These are phyloP conservation scores for Uronychia setigera DNA, from an alignment of 73 alveolate genomes.

Conservation along the genomic window DNA sequence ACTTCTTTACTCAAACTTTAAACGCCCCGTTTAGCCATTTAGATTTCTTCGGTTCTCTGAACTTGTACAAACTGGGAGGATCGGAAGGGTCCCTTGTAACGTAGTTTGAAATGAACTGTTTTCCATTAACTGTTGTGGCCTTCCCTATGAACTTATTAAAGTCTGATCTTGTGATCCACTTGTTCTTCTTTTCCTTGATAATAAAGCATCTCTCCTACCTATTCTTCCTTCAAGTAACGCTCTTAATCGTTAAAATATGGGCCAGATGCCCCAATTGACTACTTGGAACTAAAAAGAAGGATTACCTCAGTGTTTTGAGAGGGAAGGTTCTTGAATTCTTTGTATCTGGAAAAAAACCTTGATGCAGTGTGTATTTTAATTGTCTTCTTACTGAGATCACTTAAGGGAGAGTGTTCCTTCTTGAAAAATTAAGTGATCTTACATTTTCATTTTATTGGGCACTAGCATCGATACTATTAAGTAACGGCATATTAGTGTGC, in stretches of 20 bases:
- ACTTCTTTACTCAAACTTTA: slow-evolving; percentile 24
- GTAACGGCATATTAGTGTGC: background rate
- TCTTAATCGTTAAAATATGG: slow-evolving; percentile 28
- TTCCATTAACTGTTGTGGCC: slow-evolving; percentile 13
- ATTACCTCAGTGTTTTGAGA: slow-evolving; percentile 13
- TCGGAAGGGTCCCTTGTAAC: slow-evolving; percentile 72
- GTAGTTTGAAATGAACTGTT: slow-evolving; percentile 73
- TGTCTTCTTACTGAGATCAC: background rate
- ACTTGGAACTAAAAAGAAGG: slow-evolving; percentile 6
- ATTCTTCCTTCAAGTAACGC: slow-evolving; percentile 54
- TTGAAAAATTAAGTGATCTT: background rate
- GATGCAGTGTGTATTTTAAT: background rate
- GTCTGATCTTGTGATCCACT: slow-evolving; percentile 18
- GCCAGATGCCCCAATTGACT: slow-evolving; percentile 2
- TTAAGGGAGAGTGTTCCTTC: background rate
- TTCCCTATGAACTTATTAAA: slow-evolving; percentile 55
- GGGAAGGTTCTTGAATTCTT: slow-evolving; percentile 11
- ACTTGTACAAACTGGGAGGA: slow-evolving; percentile 77
- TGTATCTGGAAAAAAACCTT: slow-evolving; percentile 4
- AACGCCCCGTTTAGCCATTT: slow-evolving; percentile 68
- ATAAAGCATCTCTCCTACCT: slow-evolving; percentile 53
- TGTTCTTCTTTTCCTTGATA: slow-evolving; percentile 2
- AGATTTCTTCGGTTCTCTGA: slow-evolving; percentile 73
- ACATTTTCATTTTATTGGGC: background rate
- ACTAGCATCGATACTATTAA: background rate